Conservation (phyloP, 1,139 yeast genomes). For the Diutina siamensis region DNA sequence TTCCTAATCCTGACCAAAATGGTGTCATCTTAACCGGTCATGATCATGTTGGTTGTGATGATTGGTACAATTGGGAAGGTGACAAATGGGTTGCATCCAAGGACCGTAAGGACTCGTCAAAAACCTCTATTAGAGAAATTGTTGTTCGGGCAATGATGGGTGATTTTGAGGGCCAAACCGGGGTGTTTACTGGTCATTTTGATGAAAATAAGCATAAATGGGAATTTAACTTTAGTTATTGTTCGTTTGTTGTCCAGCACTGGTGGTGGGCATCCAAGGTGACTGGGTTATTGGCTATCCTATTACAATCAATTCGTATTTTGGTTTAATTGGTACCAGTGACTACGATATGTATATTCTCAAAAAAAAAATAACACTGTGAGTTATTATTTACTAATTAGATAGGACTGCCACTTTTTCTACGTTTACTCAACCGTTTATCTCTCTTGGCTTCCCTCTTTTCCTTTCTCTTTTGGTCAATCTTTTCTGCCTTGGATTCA, state of each 20-base stretch:
- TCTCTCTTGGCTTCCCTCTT: conserved; percentile 3
- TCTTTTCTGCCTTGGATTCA: background rate
- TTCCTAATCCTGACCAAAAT: conserved; percentile 46
- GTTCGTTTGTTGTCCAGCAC: conserved; percentile 83
- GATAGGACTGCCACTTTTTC: conserved; percentile 1
- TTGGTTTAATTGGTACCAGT: too few relatives aligned
- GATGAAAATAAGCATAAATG: conserved; percentile 24
- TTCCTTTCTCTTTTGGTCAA: background rate
- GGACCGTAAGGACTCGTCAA: conserved; percentile 11
- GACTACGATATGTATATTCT: too few relatives aligned
- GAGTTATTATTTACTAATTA: background rate
- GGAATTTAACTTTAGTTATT: conserved; percentile 60
- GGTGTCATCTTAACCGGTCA: conserved; percentile 90
- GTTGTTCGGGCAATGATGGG: conserved; percentile 96
- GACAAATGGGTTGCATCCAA: conserved; percentile 51
- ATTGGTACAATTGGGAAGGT: conserved; percentile 38
- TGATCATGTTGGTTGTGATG: conserved; percentile 91
- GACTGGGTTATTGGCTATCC: conserved; percentile 31
- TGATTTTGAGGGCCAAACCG: conserved; percentile 83
- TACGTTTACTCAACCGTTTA: background rate
- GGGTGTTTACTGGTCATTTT: conserved; percentile 65
- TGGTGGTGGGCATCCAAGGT: conserved; percentile 90
- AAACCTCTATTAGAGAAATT: conserved; percentile 49
- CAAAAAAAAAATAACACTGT: too few relatives aligned
- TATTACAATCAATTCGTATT: conserved; percentile 20